A percentile compares a stretch with the other conserved stretches of the same genome.
phyloP scores from a whole-genome alignment of 306 rosid genomes.

The Prunus fruticosa region DNA sequence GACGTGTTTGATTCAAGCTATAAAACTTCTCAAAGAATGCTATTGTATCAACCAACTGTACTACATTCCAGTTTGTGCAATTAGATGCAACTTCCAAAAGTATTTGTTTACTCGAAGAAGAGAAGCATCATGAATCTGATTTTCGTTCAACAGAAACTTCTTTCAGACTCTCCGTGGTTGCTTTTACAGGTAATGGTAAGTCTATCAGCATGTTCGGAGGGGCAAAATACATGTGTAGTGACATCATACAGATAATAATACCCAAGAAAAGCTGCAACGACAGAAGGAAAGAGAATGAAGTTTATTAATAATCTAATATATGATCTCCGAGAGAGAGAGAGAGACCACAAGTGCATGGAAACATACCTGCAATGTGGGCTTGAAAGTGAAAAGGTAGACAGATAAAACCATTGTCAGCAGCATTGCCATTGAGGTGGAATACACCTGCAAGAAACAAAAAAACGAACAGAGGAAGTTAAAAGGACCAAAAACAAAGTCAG shows the following conservation, averaged over 20 bases:
- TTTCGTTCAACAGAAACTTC: conserved; percentile 60
- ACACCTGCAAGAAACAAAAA: conserved; percentile 50
- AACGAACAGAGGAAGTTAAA: not conserved
- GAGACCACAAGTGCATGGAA: not conserved
- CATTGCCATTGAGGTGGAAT: conserved; percentile 98
- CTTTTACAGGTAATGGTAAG: conserved; percentile 53
- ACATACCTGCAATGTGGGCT: conserved; percentile 82
- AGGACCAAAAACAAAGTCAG: not conserved
- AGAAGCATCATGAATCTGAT: conserved; percentile 51
- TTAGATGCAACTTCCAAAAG: conserved; percentile 14
- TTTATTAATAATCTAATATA: not conserved
- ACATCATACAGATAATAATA: conserved; percentile 83
- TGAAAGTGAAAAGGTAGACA: conserved; percentile 71
- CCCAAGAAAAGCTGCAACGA: conserved; percentile 84
- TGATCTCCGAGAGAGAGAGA: not conserved
- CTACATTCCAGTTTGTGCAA: conserved; percentile 5
- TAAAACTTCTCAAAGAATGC: not conserved
- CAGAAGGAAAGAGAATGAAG: conserved; percentile 12
- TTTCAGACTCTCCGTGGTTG: conserved; percentile 60
- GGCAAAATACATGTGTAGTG: conserved; percentile 93
- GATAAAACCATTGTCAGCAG: conserved; percentile 79
- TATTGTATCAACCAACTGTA: not conserved
- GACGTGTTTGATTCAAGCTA: not conserved
- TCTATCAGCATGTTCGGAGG: conserved; percentile 72
- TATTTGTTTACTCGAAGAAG: not conserved